Base-by-base conservation (phyloP, 2,329 filamentous ascomycete species). In the Cercospora sesami region DNA sequence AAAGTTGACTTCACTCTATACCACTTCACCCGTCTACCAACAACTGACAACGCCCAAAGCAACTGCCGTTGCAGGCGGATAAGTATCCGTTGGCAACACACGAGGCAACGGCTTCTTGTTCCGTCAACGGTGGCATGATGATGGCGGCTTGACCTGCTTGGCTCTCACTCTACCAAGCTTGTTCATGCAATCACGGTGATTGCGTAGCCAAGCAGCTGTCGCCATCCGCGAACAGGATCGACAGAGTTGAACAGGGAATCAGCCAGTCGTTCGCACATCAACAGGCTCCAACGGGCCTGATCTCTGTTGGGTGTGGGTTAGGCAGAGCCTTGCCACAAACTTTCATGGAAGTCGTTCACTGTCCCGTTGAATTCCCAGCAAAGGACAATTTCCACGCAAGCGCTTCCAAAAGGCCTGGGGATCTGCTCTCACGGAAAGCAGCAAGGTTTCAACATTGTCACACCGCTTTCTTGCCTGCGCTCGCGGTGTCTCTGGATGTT, bases 191-290 rank as follows among this genome's bases (percentile, higher is more conserved):
- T 55, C 48, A 55, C 48, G 23, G 23, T 55, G 23, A 55, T 28
- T 16, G 48, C 23, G 48, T 28, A 30, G 23, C 48, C 48, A 55
- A 28, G 31, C 28, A 14, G 36, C 30, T 63, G 59, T 63, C 30
- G 31, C 30, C 30, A 63, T 63, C 6, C 31, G 39, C 10, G 30
- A 59, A 36, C 26, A 59, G 18, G 55, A 59, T 59, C 55, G 55
- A 59, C 55, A 59, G 31, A 59, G 55, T 59, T 59, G 55, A 16
- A 14, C 55, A 59, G 55, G 55, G 55, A 59, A 23, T 36, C 55
- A 23, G 30, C 26, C n/a, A 1, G 16, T 59, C 28, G 28, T 31
- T 33, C 4, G 28, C 28, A 59, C 28, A 59, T 59, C 55, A 31
- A 31, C 55, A 57, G 53, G 53, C 53, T 16, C 53, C 23, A 28